Base-by-base conservation (phyloP, 2,329 filamentous ascomycete species). In the Claviceps sp. region DNA sequence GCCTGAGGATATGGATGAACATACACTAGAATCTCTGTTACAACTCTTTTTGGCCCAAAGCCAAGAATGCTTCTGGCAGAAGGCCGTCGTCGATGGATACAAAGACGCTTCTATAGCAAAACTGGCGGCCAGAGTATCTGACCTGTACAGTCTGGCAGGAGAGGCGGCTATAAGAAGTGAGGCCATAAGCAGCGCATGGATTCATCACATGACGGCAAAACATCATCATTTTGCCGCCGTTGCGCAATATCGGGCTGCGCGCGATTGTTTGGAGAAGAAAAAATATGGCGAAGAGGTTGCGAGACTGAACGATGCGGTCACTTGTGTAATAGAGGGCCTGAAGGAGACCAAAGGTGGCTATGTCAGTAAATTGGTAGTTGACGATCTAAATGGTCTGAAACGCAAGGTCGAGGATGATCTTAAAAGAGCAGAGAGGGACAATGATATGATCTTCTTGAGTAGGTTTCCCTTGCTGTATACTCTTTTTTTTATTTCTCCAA, bases 21-120 rank as follows among this genome's bases (percentile, higher is more conserved):
- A 87, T 62, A 96, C 90, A 0, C 74, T 98, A 47, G 86, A 91
- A 60, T 88, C 87, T 50, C 70, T 97, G 46, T 80, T 87, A 59
- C 81, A 91, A 65, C 75, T 98, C 34, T 81, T 95, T 65, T 76
- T 98, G 9, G 91, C 90, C 1, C 89, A 98, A 65, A 90, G 86
- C 30, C 93, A 98, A 64, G 93, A 98, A 70, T 97, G 90, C 65
- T 97, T 93, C 68, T 98, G 93, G 93, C 86, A 93, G 60, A 97
- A 95, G 65, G 91, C 93, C 1, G 90, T 95, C 54, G 90, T 94
- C 72, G 91, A 96, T 64, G 83, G 84, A 24, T 82, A 95, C 70
- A 96, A 95, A 66, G 93, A 98, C 64, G 86, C 82, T 1, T 88
- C 85, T 0, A 95, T 98, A 55, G 87, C 93, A 2, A 93, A 94